These are phyloP conservation scores for Phialophora macrospora DNA, from an alignment of 2,329 filamentous ascomycete genomes.

Conservation along the genomic window DNA sequence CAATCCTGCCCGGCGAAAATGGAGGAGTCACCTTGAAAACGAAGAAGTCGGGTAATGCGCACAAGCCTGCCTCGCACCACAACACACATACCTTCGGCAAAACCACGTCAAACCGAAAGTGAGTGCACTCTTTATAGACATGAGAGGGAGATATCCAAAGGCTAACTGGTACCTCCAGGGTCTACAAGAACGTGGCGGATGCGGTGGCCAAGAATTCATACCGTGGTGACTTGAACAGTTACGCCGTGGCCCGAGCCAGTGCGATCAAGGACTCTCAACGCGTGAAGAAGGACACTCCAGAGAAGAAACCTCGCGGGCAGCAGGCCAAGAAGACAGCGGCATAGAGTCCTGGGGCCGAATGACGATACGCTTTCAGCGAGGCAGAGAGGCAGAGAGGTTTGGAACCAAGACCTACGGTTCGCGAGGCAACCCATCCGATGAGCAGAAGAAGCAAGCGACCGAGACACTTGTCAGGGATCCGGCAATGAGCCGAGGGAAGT, in stretches of 20 bases:
- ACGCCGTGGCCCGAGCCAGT: slow-evolving; percentile 83
- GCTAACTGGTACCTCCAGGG: slow-evolving; percentile 57
- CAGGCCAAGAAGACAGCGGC: slow-evolving; percentile 73
- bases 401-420: neutral
- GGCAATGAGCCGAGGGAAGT: slow-evolving; percentile 4
- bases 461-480: slow-evolving; percentile 1
- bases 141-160: neutral
- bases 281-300: slow-evolving; percentile 74
- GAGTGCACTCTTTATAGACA: slow-evolving; percentile 46
- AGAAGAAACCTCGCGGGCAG: slow-evolving; percentile 75
- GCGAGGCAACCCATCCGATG: neutral
- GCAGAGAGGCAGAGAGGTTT: too few species aligned
- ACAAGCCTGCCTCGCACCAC: slow-evolving; percentile 73
- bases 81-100: slow-evolving; percentile 71
- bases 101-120: slow-evolving; percentile 80
- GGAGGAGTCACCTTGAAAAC: slow-evolving; percentile 78
- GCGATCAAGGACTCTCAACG: slow-evolving; percentile 81
- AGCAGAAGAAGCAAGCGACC: neutral
- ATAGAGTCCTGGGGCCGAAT: slow-evolving; percentile 21
- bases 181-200: slow-evolving; percentile 87
- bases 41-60: slow-evolving; percentile 75
- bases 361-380: neutral
- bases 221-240: slow-evolving; percentile 75
- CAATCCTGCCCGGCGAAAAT: slow-evolving; percentile 72
- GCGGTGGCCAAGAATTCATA: slow-evolving; percentile 82